These are phyloP conservation scores for Nephelium lappaceum DNA, from an alignment of 345 rosid genomes.

Conservation along the genomic window DNA sequence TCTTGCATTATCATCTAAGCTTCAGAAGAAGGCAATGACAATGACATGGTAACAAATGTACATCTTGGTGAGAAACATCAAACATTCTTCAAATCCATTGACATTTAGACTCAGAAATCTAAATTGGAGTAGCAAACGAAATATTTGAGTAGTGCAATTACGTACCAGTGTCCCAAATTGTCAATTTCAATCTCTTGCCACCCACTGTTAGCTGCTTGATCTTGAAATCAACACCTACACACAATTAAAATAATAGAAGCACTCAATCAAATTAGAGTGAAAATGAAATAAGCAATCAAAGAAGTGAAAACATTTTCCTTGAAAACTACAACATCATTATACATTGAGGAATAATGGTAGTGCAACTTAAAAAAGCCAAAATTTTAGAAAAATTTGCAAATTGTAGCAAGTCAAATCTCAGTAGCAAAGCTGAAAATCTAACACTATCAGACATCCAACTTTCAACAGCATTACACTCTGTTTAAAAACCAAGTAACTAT, in stretches of 20 bases:
- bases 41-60: not conserved
- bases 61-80: slow-evolving; percentile 1
- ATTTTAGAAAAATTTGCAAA: not conserved
- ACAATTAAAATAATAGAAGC: not conserved
- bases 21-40: slow-evolving; percentile 15
- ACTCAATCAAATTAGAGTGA: not conserved
- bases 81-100: not conserved
- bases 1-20: slow-evolving; percentile 14
- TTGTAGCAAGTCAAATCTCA: not conserved
- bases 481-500: not conserved
- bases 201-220: slow-evolving; percentile 81
- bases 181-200: slow-evolving; percentile 84
- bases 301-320: not conserved
- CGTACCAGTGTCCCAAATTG: slow-evolving; percentile 97
- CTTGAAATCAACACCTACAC: slow-evolving; percentile 93
- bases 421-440: not conserved
- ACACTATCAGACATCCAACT: not conserved
- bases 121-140: slow-evolving; percentile 1
- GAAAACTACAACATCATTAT: not conserved
- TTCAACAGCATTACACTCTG: not conserved
- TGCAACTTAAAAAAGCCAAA: too few species aligned
- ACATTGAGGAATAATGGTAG: not conserved
- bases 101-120: not conserved
- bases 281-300: not conserved
- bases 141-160: not conserved